These are phyloP conservation scores for Epichloe brachyelytri DNA, from an alignment of 2,329 filamentous ascomycete genomes.

Conservation along the genomic window DNA sequence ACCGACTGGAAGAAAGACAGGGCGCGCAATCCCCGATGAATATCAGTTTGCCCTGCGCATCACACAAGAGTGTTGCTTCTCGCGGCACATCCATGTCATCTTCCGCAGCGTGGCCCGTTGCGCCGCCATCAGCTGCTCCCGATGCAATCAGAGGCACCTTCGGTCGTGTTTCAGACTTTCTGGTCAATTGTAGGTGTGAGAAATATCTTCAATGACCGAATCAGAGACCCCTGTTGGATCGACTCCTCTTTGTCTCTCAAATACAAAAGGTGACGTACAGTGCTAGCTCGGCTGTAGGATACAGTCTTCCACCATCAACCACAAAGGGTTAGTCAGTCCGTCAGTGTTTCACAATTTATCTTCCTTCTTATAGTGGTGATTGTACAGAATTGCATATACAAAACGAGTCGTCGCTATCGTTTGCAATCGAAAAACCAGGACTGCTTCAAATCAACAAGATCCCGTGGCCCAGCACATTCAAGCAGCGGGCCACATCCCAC, in stretches of 20 bases:
- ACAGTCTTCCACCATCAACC: neutral
- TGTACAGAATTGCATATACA: neutral
- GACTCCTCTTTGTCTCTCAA: too few species aligned
- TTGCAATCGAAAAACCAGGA: too few species aligned
- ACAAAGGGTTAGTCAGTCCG: neutral
- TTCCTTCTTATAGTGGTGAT: too few species aligned
- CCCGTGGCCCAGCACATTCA: slow-evolving; percentile 27
- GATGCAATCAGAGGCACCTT: neutral
- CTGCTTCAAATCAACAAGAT: slow-evolving; percentile 24
- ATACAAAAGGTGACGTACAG: neutral
- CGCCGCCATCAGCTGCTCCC: neutral
- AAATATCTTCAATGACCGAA: too few species aligned
- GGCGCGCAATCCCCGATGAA: slow-evolving; percentile 46
- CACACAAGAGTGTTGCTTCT: slow-evolving; percentile 37
- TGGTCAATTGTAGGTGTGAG: too few species aligned
- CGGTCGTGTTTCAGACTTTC: neutral
- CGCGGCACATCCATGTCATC: slow-evolving; percentile 42
- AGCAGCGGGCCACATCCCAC: slow-evolving; percentile 31
- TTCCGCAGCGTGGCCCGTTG: slow-evolving; percentile 18
- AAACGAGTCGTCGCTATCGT: neutral
- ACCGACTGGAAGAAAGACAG: slow-evolving; percentile 44
- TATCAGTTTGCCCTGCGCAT: slow-evolving; percentile 39
- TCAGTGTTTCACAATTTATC: too few species aligned
- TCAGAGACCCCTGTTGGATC: too few species aligned
- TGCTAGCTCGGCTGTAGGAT: too few species aligned